Evolutionary conservation across 2,329 filamentous ascomycete species (phyloP).

Genomic region (Trichoderma brevicompactum): DNA sequence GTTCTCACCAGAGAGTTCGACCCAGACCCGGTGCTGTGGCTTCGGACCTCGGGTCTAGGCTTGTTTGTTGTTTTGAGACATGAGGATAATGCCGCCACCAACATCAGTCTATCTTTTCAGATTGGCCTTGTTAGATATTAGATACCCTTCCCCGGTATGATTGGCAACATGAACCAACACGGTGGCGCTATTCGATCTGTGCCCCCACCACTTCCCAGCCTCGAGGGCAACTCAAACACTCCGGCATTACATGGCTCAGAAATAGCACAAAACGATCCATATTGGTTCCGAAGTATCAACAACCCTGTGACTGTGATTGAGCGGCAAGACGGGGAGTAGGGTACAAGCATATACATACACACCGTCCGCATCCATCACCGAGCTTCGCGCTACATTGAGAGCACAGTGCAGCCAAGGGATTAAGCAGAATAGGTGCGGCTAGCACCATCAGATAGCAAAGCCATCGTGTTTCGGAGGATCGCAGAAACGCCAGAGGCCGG

Average conservation of each 20-base stretch:
- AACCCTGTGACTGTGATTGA: not conserved
- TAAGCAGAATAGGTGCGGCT: not conserved
- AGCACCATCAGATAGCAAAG: constrained; percentile 50
- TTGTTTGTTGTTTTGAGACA: not conserved
- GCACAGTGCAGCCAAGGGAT: not conserved
- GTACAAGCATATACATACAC: not conserved
- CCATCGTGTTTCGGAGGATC: constrained; percentile 62
- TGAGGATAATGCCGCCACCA: constrained; percentile 12
- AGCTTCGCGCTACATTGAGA: not conserved
- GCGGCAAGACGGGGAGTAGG: not conserved
- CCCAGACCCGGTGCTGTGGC: constrained; percentile 1
- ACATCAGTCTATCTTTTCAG: not conserved
- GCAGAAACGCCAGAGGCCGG: constrained; percentile 79
- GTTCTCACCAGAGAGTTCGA: not conserved
- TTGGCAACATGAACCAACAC: constrained; percentile 19
- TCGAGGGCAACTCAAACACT: not conserved
- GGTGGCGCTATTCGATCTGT: constrained; percentile 29
- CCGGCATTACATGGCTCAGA: constrained; percentile 4
- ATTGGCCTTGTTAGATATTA: not conserved
- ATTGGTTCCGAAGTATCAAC: not conserved
- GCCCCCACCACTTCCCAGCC: constrained; percentile 27
- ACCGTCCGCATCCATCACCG: not conserved
- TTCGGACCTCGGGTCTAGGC: not conserved
- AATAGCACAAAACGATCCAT: not conserved
- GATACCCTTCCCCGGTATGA: not conserved